Evolutionary conservation across 2,329 filamentous ascomycete genomes (phyloP).

Genomic region (Exophiala sp.): DNA sequence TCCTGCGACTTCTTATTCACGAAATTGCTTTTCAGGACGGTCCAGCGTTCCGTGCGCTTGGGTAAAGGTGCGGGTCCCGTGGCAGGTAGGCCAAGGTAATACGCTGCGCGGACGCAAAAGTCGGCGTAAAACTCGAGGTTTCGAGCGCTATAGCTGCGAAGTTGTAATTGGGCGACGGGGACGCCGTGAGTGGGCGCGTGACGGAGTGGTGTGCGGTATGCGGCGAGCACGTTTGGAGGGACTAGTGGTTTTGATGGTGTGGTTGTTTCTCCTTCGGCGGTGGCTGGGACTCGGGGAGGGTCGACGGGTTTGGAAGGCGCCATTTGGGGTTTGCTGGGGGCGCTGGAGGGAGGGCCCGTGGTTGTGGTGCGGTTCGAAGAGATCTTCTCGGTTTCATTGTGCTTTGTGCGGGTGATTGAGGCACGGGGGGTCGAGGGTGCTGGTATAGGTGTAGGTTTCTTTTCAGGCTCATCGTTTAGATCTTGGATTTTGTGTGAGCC

Average conservation of each 20-base stretch:
- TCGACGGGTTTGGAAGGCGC: background rate
- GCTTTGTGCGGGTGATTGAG: too few species aligned
- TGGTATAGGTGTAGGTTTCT: background rate
- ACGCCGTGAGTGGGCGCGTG: conserved; percentile 68
- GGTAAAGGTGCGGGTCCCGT: conserved; percentile 83
- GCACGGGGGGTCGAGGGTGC: background rate
- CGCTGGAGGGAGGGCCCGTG: background rate
- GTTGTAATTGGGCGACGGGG: conserved; percentile 83
- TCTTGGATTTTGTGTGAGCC: conserved; percentile 14
- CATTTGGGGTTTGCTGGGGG: background rate
- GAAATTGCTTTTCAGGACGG: conserved; percentile 82
- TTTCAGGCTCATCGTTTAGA: background rate
- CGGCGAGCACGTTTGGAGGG: conserved; percentile 45
- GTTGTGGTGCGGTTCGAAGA: too few species aligned
- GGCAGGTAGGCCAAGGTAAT: conserved; percentile 84
- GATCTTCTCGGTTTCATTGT: too few species aligned
- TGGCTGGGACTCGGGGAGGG: too few species aligned
- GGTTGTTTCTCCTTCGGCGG: background rate
- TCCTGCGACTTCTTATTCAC: conserved; percentile 97
- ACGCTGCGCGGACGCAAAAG: conserved; percentile 89
- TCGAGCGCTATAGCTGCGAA: conserved; percentile 84
- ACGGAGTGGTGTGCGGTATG: conserved; percentile 81
- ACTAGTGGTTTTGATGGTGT: conserved; percentile 9
- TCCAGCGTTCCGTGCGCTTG: conserved; percentile 87
- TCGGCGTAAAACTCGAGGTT: conserved; percentile 93